Base-by-base conservation (phyloP, 2,329 filamentous ascomycete species). In the Trichoderma brevicompactum region DNA sequence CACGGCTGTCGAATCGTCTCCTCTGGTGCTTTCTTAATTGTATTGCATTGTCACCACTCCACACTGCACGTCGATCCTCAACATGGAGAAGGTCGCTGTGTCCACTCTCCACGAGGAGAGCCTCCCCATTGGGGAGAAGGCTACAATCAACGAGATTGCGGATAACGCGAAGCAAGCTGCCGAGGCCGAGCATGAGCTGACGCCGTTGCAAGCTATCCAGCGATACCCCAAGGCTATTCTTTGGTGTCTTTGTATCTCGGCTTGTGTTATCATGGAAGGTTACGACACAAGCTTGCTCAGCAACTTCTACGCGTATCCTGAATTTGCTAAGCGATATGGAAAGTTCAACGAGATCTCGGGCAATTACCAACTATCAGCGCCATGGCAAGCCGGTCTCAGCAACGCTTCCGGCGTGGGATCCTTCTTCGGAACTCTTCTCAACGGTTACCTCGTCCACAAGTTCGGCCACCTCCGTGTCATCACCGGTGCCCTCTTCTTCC, bases 361-460 rank as follows among this genome's bases (percentile, higher is more conserved):
- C 44, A 66, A 60, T 34, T 74, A 75, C 53, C 73, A 84, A 66
- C 73, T 86, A 32, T 74, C 79, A 0, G 79, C 81, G 0, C 69
- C 78, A 1, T 86, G 84, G 84, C 82, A 85, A 69, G 78, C 81
- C 2, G 82, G 78, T 0, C 71, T 86, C 1, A 74, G 75, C 28
- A 81, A 81, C 34, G 81, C 77, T 1, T 74, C 79, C 0, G 72
- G 77, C 12, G 77, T 81, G 6, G 83, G 83, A 7, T 76, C 79
- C 15, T 81, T 86, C 32, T 63, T 85, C 2, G 84, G 83, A 1
- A 75, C 82, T 5, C 80, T 13, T 76, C 82, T 40, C 73, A 75
- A 3, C 79, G 81, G 81, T 0, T 80, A 81, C 52, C 74, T 78
- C 23, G 74, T 75, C 67, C 80, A 79, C 0, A 76, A 84, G 66